A percentile compares a stretch with the other conserved stretches of the same genome.
Conservation (phyloP, 352 stramenopile species). For the Sclerospora graminicola region DNA sequence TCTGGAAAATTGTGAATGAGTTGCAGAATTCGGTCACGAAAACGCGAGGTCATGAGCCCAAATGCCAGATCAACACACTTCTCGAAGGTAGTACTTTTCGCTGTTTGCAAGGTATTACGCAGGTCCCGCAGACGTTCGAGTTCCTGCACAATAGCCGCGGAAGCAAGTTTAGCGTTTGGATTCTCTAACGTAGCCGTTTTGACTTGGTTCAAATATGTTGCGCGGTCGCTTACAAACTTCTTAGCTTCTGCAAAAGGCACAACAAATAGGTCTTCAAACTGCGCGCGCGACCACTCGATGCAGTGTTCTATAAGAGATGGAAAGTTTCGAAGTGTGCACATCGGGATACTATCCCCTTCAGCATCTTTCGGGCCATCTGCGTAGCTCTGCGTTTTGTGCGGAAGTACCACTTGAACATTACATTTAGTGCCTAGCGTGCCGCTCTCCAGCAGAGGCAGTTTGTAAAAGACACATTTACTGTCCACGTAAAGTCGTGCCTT, state of each 20-base stretch:
- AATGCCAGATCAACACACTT: slow-evolving; percentile 63
- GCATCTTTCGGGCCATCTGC: slow-evolving; percentile 92
- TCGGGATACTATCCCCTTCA: slow-evolving; percentile 97
- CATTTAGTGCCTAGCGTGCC: slow-evolving; percentile 98
- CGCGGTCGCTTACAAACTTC: slow-evolving; percentile 73
- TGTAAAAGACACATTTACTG: slow-evolving; percentile 96
- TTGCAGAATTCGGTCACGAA: slow-evolving; percentile 86
- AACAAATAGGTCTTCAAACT: slow-evolving; percentile 83
- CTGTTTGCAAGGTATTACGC: slow-evolving; percentile 41
- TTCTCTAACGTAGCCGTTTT: slow-evolving; percentile 62
- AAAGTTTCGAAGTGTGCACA: slow-evolving; percentile 99
- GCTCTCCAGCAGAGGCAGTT: slow-evolving; percentile 94
- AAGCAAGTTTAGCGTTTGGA: slow-evolving; percentile 53
- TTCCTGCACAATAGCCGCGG: slow-evolving; percentile 60
- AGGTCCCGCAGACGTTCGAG: slow-evolving; percentile 56
- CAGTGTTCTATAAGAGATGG: slow-evolving; percentile 94
- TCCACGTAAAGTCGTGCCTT: slow-evolving; percentile 97
- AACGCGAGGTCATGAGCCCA: slow-evolving; percentile 65
- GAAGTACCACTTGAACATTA: slow-evolving; percentile 90
- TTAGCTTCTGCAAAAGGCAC: slow-evolving; percentile 73
- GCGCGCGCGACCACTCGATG: slow-evolving; percentile 96
- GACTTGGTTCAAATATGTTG: slow-evolving; percentile 67
- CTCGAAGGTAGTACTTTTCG: slow-evolving; percentile 49
- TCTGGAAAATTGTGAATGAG: slow-evolving; percentile 79
- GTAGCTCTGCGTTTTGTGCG: slow-evolving; percentile 91